Evolutionary conservation across 1,284 basidiomycete genomes (phyloP).

Genomic region (Lignosus rhinocerotis): DNA sequence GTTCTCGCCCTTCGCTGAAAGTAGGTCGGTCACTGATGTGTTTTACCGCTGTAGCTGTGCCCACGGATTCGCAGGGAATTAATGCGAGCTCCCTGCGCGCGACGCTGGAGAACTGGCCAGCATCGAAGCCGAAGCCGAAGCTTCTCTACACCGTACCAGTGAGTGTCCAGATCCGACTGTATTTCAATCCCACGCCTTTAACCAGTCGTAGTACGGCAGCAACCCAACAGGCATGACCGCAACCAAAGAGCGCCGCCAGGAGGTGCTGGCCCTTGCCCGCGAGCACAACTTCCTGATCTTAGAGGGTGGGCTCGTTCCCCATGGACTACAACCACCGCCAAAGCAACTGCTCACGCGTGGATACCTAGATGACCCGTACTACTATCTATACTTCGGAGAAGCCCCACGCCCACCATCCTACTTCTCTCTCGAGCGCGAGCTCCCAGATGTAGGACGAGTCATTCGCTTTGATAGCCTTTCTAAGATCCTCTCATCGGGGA

Average conservation of each 20-base stretch:
- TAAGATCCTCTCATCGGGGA: conserved; percentile 84
- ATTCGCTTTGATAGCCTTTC: conserved; percentile 87
- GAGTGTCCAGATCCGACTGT: conserved; percentile 28
- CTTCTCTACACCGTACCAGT: conserved; percentile 83
- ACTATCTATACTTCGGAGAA: conserved; percentile 70
- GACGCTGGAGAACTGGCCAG: conserved; percentile 77
- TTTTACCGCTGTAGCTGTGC: conserved; percentile 57
- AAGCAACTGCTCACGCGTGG: neutral
- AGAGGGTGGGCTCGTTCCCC: conserved; percentile 57
- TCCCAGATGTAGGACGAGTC: conserved; percentile 68
- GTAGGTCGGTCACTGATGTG: no score
- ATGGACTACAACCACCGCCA: no score
- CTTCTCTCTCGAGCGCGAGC: conserved; percentile 72
- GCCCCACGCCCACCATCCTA: conserved; percentile 71
- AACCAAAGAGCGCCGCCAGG: conserved; percentile 71
- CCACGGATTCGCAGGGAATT: conserved; percentile 81
- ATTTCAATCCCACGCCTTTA: conserved; percentile 47
- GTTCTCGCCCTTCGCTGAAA: neutral
- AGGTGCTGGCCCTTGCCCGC: conserved; percentile 74
- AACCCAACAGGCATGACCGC: conserved; percentile 87
- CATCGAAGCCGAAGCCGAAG: conserved; percentile 71
- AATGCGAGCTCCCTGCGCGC: conserved; percentile 61
- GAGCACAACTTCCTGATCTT: conserved; percentile 83
- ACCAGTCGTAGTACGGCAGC: conserved; percentile 72
- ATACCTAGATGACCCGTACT: conserved; percentile 75